A percentile compares a stretch with the other conserved stretches of the same genome.
These are phyloP conservation scores for Vanderwaltozyma verrucispora DNA, from an alignment of 805 yeast genomes.

Conservation along the genomic window DNA sequence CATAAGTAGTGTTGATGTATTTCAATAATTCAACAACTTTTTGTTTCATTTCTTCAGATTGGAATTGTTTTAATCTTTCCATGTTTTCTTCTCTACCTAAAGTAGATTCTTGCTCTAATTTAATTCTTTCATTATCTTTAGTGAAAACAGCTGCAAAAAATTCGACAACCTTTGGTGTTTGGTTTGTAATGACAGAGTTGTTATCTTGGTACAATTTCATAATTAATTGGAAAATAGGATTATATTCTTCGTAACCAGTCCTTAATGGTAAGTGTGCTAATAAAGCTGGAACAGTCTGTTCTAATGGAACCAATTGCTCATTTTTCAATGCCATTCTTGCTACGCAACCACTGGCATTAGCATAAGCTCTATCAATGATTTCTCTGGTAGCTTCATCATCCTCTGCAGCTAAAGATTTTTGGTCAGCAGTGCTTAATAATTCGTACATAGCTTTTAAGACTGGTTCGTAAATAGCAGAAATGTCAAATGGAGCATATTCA, in stretches of 20 bases:
- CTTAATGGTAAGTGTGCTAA: slow-evolving; percentile 74
- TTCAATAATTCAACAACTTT: slow-evolving; percentile 64
- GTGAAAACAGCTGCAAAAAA: slow-evolving; percentile 61
- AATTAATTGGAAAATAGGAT: slow-evolving; percentile 75
- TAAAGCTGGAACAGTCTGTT: slow-evolving; percentile 63
- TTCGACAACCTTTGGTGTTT: slow-evolving; percentile 54
- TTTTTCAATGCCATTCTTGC: slow-evolving; percentile 79
- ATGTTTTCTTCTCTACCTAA: slow-evolving; percentile 78
- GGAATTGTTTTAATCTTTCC: slow-evolving; percentile 72
- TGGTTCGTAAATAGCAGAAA: slow-evolving; percentile 53
- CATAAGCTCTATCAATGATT: slow-evolving; percentile 70
- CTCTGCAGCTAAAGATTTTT: slow-evolving; percentile 42
- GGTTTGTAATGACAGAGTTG: slow-evolving; percentile 41
- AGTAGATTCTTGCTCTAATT: slow-evolving; percentile 61
- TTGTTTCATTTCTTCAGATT: slow-evolving; percentile 50
- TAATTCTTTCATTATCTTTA: slow-evolving; percentile 65
- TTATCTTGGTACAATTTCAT: slow-evolving; percentile 58
- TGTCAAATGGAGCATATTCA: slow-evolving; percentile 40
- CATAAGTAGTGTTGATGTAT: slow-evolving; percentile 53
- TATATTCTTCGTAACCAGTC: slow-evolving; percentile 86
- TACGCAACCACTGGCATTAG: slow-evolving; percentile 96
- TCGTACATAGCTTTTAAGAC: slow-evolving; percentile 60
- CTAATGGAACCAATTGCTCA: slow-evolving; percentile 62
- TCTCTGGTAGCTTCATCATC: slow-evolving; percentile 71
- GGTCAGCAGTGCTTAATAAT: slow-evolving; percentile 68